Base-by-base conservation (phyloP, 2,329 filamentous ascomycete species). In the Venturia carpophila region DNA sequence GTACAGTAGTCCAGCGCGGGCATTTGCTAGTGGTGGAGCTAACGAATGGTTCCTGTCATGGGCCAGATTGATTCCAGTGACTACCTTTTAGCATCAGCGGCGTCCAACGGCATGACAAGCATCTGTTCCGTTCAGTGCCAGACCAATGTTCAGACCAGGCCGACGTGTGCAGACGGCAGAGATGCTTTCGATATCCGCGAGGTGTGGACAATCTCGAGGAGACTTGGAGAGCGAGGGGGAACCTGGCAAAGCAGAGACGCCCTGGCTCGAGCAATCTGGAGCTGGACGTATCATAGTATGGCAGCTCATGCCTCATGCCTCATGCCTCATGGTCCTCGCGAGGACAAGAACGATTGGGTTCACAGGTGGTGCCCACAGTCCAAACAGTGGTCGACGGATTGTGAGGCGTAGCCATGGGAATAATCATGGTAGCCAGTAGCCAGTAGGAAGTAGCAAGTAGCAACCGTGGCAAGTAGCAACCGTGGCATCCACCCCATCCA, bases 21-120 rank as follows among this genome's bases (percentile, higher is more conserved):
- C 24, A 56, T 34, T 34, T 56, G 52, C 6, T n/a, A 37, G 52
- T 27, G 17, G 52, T 34, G 30, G 30, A 34, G 52, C 15, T 37
- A 37, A 37, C 15, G 15, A 58, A 34, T 58, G 52, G 52, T 39
- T n/a, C 30, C 52, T 58, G 52, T 37, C 17, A 58, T 37, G 19
- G 37, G 13, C 24, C 27, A 21, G 52, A 3, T 55, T 17, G 30
- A 34, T 30, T 24, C 30, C 49, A 55, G 17, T 55, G 49, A 55
- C 49, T 3, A 34, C 30, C 30, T 34, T 6, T 34, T 10, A 34
- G 49, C 49, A 55, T 55, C 49, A 55, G 49, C 24, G 49, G 49
- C 49, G 49, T 34, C 49, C 30, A 55, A 55, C 49, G 24, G 49
- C 24, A 24, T 55, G 49, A 55, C 49, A 55, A 55, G 49, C 24